A percentile compares a stretch with the other conserved stretches of the same genome.
These are phyloP conservation scores for Marasmius oreades DNA, from an alignment of 1,284 basidiomycete species.

Conservation along the genomic window DNA sequence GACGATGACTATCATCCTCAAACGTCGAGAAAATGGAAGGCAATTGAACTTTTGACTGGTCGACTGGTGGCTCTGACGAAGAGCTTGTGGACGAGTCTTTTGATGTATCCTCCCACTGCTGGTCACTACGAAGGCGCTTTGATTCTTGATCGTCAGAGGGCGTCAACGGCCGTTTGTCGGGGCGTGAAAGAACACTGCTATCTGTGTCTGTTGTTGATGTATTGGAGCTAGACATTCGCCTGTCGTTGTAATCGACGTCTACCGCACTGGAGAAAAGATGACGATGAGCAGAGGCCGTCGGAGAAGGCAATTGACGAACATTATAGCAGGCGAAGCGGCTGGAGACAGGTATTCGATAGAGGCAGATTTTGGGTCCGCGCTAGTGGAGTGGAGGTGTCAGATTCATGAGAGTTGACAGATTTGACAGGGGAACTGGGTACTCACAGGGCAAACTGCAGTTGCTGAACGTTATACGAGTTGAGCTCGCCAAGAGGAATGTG, in stretches of 20 bases:
- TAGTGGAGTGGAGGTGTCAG: constrained; percentile 19
- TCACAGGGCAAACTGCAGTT: constrained; percentile 58
- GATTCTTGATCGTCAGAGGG: constrained; percentile 52
- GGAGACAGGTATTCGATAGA: constrained; percentile 45
- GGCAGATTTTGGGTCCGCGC: constrained; percentile 38
- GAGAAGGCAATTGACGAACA: constrained; percentile 32
- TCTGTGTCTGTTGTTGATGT: constrained; percentile 61
- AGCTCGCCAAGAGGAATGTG: constrained; percentile 35
- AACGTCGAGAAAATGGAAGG: constrained; percentile 70
- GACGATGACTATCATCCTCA: constrained; percentile 47
- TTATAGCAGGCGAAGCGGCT: constrained; percentile 44
- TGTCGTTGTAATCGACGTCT: constrained; percentile 46
- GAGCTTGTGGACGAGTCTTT: not conserved
- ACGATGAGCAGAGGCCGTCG: not conserved
- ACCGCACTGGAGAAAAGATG: constrained; percentile 29
- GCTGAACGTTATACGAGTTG: constrained; percentile 58
- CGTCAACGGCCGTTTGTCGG: constrained; percentile 54
- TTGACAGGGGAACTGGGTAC: constrained; percentile 27
- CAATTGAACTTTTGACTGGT: constrained; percentile 58
- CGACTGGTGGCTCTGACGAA: constrained; percentile 8
- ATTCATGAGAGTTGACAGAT: constrained; percentile 10
- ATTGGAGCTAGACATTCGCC: constrained; percentile 62
- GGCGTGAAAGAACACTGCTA: constrained; percentile 51
- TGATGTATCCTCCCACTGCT: constrained; percentile 14
- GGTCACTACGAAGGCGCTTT: constrained; percentile 33